Conservation (phyloP, 208 protist genomes). For the Trypanosoma avium region DNA sequence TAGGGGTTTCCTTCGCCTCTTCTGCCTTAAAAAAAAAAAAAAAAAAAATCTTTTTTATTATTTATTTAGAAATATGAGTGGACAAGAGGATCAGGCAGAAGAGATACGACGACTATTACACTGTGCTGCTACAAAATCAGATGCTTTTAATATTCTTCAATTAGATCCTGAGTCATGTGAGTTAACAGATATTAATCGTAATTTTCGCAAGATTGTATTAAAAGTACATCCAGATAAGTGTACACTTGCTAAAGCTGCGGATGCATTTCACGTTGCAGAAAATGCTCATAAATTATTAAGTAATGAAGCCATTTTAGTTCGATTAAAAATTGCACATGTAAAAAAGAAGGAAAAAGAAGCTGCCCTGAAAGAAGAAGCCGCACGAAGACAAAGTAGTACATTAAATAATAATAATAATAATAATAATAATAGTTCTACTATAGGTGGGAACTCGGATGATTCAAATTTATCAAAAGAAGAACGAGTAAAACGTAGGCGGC, state of each 20-base stretch:
- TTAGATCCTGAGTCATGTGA: constrained; percentile 64
- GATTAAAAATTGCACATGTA: constrained; percentile 66
- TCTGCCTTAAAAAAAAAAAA: no score
- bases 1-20: no score
- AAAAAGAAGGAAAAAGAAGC: constrained; percentile 55
- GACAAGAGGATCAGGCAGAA: constrained; percentile 41
- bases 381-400: constrained; percentile 13
- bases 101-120: constrained; percentile 70
- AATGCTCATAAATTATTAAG: constrained; percentile 79
- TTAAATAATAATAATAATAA: no score
- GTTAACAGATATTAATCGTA: constrained; percentile 62
- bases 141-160: constrained; percentile 64
- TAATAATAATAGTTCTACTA: no score
- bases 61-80: constrained; percentile 14
- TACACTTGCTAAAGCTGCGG: constrained; percentile 58
- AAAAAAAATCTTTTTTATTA: no score
- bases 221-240: constrained; percentile 92
- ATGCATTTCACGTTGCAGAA: constrained; percentile 84
- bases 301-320: constrained; percentile 62
- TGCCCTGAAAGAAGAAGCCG: constrained; percentile 34
- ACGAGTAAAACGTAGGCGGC: constrained; percentile 44
- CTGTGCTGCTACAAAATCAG: constrained; percentile 36
- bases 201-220: constrained; percentile 74
- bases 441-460: neutral
- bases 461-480: constrained; percentile 48